Evolutionary conservation across 371 early-diverging fungal genomes (phyloP).

Genomic region (Mucor indicus): DNA sequence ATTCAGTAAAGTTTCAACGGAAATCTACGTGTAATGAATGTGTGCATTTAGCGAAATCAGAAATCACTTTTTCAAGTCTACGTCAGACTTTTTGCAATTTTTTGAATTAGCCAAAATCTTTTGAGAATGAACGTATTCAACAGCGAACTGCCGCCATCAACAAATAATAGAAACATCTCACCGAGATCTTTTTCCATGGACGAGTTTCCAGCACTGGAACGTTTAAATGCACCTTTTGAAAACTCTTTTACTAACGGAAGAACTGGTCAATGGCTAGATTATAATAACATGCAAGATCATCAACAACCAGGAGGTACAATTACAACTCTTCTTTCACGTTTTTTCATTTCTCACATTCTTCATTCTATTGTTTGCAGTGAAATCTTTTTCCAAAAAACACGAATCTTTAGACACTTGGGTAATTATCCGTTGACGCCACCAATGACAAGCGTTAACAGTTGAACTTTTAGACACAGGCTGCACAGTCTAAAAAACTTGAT

Average conservation of each 20-base stretch:
- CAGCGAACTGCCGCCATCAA: conserved; percentile 20
- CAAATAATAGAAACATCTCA: conserved; percentile 25
- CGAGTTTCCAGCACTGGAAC: conserved; percentile 48
- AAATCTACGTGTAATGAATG: too few relatives aligned
- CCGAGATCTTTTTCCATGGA: conserved; percentile 49
- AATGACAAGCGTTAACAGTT: background rate
- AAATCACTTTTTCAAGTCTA: too few relatives aligned
- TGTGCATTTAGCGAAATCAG: too few relatives aligned
- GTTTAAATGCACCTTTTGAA: conserved; percentile 32
- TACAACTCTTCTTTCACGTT: background rate
- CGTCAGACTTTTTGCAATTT: too few relatives aligned
- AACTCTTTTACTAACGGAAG: conserved; percentile 24
- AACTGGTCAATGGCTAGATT: conserved; percentile 39
- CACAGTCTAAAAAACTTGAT: too few relatives aligned
- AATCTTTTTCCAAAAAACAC: conserved; percentile 19
- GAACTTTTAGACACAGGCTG: background rate
- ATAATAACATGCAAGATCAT: conserved; percentile 33
- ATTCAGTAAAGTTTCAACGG: too few relatives aligned
- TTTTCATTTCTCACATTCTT: background rate
- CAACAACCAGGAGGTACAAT: conserved; percentile 1
- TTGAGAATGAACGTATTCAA: too few relatives aligned
- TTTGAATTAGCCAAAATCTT: too few relatives aligned
- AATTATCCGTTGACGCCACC: background rate
- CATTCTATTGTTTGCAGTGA: background rate
- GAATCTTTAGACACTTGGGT: conserved; percentile 23